A percentile compares a stretch with the other conserved stretches of the same genome.
Evolutionary conservation across 208 protist species (phyloP).

Genomic region (Acanthamoeba castellanii): DNA sequence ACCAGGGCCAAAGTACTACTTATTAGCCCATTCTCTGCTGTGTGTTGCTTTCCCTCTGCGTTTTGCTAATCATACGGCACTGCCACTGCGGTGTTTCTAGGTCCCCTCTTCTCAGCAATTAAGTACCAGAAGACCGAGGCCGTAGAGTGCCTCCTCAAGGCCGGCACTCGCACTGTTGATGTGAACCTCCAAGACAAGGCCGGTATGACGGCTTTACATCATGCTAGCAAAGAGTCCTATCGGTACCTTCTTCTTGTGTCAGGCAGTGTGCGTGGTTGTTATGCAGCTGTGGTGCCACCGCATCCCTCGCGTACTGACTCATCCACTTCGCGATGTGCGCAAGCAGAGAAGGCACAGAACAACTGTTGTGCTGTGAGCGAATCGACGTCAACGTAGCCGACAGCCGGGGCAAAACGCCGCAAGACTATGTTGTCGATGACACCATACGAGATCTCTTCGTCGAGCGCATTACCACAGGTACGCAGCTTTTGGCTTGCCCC

Average conservation of each 20-base stretch:
- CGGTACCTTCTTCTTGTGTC: neutral
- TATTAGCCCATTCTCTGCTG: neutral
- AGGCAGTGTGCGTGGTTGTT: no score
- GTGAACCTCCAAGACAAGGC: neutral
- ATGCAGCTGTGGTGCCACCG: neutral
- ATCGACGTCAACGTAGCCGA: neutral
- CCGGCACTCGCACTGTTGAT: neutral
- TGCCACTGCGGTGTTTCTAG: neutral
- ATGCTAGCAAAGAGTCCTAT: neutral
- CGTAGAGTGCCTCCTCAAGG: neutral
- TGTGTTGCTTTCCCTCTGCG: no score
- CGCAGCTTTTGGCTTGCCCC: neutral
- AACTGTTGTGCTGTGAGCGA: neutral
- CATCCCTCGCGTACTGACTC: neutral
- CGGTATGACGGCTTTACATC: neutral
- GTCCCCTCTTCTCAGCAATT: constrained; percentile 2
- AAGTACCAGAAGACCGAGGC: constrained; percentile 16
- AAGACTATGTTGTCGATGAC: constrained; percentile 1
- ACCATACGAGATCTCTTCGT: constrained; percentile 16
- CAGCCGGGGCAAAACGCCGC: neutral
- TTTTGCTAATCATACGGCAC: neutral
- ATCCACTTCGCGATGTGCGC: neutral
- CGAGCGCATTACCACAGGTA: neutral
- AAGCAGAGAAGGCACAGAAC: neutral
- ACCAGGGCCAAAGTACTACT: constrained; percentile 16